Conservation (phyloP, 805 yeast species). For the Millerago galiae region DNA sequence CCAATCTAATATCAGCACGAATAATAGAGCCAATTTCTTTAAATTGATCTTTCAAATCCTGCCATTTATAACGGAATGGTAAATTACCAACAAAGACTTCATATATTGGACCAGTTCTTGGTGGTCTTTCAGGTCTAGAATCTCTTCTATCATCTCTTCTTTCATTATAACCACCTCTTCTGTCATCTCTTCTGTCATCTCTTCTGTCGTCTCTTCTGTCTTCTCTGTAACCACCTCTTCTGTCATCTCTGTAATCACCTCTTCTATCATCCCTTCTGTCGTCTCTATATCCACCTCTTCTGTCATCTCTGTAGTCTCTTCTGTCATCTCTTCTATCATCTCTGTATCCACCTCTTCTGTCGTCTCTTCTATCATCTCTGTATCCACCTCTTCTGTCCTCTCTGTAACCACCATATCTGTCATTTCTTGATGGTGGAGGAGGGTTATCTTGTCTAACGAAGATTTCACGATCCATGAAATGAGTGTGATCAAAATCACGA, state of each 20-base stretch:
- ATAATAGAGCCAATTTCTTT: slow-evolving; percentile 69
- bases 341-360: slow-evolving; percentile 9
- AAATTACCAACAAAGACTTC: slow-evolving; percentile 77
- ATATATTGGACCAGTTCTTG: slow-evolving; percentile 22
- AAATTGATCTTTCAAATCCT: slow-evolving; percentile 78
- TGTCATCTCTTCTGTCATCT: slow-evolving; percentile 14
- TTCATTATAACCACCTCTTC: slow-evolving; percentile 1
- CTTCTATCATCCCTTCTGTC: slow-evolving; percentile 12
- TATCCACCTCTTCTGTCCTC: slow-evolving; percentile 7
- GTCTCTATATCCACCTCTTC: slow-evolving; percentile 8
- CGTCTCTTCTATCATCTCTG: slow-evolving; percentile 3
- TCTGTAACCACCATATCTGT: slow-evolving; percentile 9
- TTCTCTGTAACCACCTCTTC: slow-evolving; percentile 6
- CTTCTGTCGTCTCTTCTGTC: slow-evolving; percentile 12
- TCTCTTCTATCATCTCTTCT: slow-evolving; percentile 2
- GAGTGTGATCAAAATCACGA: slow-evolving; percentile 55
- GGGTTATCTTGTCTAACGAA: slow-evolving; percentile 90
- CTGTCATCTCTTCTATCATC: slow-evolving; percentile 11
- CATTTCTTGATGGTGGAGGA: slow-evolving; percentile 44
- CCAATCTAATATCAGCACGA: slow-evolving; percentile 72
- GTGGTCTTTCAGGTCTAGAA: slow-evolving; percentile 16
- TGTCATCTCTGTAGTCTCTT: slow-evolving; percentile 10
- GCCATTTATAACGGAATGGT: slow-evolving; percentile 81
- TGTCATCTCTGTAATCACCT: slow-evolving; percentile 4
- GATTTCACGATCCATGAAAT: slow-evolving; percentile 66